Evolutionary conservation across 2,329 filamentous ascomycete species (phyloP).

Genomic region (Fusarium protoensiforme): DNA sequence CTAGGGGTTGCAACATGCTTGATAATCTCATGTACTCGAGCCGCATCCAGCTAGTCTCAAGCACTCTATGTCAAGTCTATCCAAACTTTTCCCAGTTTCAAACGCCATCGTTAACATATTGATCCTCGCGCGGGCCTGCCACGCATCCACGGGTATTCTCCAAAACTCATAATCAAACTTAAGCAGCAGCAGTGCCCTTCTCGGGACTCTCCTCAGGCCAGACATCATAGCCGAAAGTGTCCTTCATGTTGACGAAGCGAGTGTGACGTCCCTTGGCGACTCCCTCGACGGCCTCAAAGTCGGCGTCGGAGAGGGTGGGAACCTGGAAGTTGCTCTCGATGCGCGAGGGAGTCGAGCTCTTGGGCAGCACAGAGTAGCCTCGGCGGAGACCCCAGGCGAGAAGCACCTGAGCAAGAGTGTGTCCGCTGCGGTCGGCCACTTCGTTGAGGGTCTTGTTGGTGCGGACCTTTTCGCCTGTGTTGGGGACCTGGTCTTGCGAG

Average conservation of each 20-base stretch:
- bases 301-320: slow-evolving; percentile 59
- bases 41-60: background rate
- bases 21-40: background rate
- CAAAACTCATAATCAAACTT: slow-evolving; percentile 18
- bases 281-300: slow-evolving; percentile 58
- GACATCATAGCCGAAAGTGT: slow-evolving; percentile 80
- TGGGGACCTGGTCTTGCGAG: slow-evolving; percentile 55
- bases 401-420: slow-evolving; percentile 64
- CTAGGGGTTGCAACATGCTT: background rate
- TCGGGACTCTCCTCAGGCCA: slow-evolving; percentile 66
- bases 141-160: slow-evolving; percentile 21
- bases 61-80: background rate
- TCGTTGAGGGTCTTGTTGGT: slow-evolving; percentile 56
- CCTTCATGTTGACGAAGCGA: slow-evolving; percentile 85
- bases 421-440: slow-evolving; percentile 62
- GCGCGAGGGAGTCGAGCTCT: slow-evolving; percentile 73
- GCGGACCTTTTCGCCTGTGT: slow-evolving; percentile 42
- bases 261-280: slow-evolving; percentile 68
- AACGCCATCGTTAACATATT: slow-evolving; percentile 22
- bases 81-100: slow-evolving; percentile 12
- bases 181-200: slow-evolving; percentile 28
- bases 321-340: slow-evolving; percentile 57
- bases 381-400: slow-evolving; percentile 71
- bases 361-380: slow-evolving; percentile 75
- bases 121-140: slow-evolving; percentile 14